Percentiles rank a stretch among this genome's conserved stretches.
Conservation (phyloP, 805 yeast genomes). For the Kregervanrija pseudodelftensis region DNA sequence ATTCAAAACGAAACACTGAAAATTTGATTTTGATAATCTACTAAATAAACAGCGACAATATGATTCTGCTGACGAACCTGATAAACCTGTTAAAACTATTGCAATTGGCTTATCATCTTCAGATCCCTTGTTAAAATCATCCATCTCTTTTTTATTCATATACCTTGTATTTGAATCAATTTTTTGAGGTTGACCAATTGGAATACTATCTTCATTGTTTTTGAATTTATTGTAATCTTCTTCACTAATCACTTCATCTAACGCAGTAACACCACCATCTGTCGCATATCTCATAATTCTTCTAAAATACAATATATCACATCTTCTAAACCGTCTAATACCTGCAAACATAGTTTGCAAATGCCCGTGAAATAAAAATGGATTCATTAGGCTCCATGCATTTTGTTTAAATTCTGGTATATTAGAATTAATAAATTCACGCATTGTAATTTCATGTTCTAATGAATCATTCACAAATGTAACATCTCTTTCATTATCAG, state of each 20-base stretch:
- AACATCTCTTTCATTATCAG: slow-evolving; percentile 6
- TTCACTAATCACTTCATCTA: slow-evolving; percentile 59
- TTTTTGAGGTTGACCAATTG: slow-evolving; percentile 29
- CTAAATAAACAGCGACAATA: slow-evolving; percentile 57
- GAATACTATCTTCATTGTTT: slow-evolving; percentile 22
- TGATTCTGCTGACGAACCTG: slow-evolving; percentile 82
- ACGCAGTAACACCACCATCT: slow-evolving; percentile 69
- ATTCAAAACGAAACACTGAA: slow-evolving; percentile 66
- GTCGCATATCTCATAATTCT: slow-evolving; percentile 50
- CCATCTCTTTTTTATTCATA: slow-evolving; percentile 40
- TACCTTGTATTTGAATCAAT: slow-evolving; percentile 50
- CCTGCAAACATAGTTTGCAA: slow-evolving; percentile 72
- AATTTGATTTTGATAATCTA: slow-evolving; percentile 30
- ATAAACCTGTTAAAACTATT: slow-evolving; percentile 66
- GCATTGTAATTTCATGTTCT: slow-evolving; percentile 8
- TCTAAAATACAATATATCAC: slow-evolving; percentile 62
- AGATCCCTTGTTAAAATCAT: slow-evolving; percentile 9
- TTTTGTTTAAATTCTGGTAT: slow-evolving; percentile 40
- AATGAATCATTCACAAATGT: slow-evolving; percentile 1
- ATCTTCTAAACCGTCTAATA: slow-evolving; percentile 41
- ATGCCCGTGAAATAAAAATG: slow-evolving; percentile 62
- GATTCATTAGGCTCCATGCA: slow-evolving; percentile 50
- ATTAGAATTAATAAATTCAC: slow-evolving; percentile 15
- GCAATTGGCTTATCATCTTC: slow-evolving; percentile 48
- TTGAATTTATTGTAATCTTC: slow-evolving; percentile 19